These are phyloP conservation scores for Verticillium nonalfalfae DNA, from an alignment of 2,329 filamentous ascomycete genomes.

Conservation along the genomic window DNA sequence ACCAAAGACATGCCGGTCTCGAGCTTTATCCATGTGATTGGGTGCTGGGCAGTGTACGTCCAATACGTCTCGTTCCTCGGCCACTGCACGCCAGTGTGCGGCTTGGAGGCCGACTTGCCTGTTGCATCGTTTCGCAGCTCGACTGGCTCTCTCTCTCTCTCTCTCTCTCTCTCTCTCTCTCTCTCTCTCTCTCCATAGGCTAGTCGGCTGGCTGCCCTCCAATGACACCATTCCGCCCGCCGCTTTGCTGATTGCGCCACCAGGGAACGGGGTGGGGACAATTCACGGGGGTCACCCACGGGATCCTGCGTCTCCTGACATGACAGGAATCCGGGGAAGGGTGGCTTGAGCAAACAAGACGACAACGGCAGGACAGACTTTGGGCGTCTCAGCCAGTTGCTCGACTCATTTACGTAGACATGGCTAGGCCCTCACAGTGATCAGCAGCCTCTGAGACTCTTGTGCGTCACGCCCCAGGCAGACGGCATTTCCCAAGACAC, in stretches of 20 bases:
- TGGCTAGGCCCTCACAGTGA: background rate
- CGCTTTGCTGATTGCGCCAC: slow-evolving; percentile 9
- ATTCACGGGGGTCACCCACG: slow-evolving; percentile 5
- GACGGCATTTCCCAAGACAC: background rate
- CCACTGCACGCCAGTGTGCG: background rate
- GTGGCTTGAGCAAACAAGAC: background rate
- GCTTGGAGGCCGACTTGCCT: background rate
- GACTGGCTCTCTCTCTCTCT: background rate
- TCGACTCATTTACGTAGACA: background rate
- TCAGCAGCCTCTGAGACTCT: background rate
- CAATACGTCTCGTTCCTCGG: background rate
- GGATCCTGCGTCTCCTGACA: slow-evolving; percentile 11
- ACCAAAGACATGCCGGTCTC: background rate
- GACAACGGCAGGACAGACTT: background rate
- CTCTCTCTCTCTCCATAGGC: background rate
- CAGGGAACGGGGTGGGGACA: slow-evolving; percentile 3
- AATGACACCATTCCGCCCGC: slow-evolving; percentile 7
- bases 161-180: background rate
- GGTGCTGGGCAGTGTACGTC: background rate
- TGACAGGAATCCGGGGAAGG: slow-evolving; percentile 8
- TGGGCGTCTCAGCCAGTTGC: background rate
- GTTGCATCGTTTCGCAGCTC: background rate
- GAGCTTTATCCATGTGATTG: background rate
- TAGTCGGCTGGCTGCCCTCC: background rate
- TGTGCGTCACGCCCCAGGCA: background rate